Evolutionary conservation across 2,329 filamentous ascomycete genomes (phyloP), one percentile per base, ranked within the genome.

Genomic region (Aureobasidium uvarum): DNA sequence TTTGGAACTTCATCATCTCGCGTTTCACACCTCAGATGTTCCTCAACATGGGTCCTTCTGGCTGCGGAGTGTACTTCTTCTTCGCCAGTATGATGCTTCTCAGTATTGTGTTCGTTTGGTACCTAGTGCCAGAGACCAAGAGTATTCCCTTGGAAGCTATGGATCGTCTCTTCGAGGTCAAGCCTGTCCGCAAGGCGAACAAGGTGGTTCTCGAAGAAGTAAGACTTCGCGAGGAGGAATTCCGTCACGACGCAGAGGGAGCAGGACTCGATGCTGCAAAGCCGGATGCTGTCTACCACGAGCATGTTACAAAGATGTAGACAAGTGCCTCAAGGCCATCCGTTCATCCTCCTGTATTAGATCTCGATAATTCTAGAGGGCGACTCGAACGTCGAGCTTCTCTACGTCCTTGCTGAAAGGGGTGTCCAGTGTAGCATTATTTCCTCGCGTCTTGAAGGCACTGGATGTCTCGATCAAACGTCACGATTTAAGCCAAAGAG

Each of bases 1-100:
- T 88, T 71, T 88, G 79, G 77, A 90, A 90, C 75, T 90, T 90
- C 74, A 81, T 90, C 72, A 84, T 90, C 69, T 83, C 82, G 0
- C 81, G 87, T 13, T 90, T 88, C 78, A 90, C 86, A 0, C 86
- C 83, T 31, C 84, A 88, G 69, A 89, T 89, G 85, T 81, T 79
- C 71, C 64, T 73, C 58, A 77, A 67, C 52, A 80, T 81, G 76
- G 75, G 74, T 16, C 70, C 70, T 5, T 72, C 69, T 16, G 74
- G 75, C 5, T 79, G 77, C 67, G 79, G 78, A 11, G 73, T 75
- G 8, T 72, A 71, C 56, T 78, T 81, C 68, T 80, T 81, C 70
- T 78, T 85, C 66, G 81, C 81, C 4, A 79, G 75, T 28, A 76
- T 84, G 65, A 80, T 80, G 72, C 72, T 79, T 7, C 66, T 78